Conservation (phyloP, 2,329 filamentous ascomycete genomes). For the Exophiala mesophila region DNA sequence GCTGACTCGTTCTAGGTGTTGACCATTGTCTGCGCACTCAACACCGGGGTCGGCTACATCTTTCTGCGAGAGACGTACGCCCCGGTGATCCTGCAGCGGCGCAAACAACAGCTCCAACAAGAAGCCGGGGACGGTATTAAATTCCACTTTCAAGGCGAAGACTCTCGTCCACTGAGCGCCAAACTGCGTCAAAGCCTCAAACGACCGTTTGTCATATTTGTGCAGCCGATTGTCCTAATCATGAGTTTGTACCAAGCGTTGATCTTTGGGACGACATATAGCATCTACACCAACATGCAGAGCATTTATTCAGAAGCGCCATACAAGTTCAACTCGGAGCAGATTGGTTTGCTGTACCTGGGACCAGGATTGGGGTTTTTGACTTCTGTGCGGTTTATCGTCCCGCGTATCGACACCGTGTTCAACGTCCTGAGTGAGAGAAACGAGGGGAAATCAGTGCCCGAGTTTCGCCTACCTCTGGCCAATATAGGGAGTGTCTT, state of each 20-base stretch:
- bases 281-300: constrained; percentile 57
- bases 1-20: constrained; percentile 39
- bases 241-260: constrained; percentile 50
- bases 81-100: constrained; percentile 52
- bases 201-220: constrained; percentile 50
- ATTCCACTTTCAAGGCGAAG: constrained; percentile 20
- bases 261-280: constrained; percentile 55
- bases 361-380: constrained; percentile 56
- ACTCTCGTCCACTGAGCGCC: constrained; percentile 16
- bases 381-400: constrained; percentile 43
- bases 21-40: constrained; percentile 34
- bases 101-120: constrained; percentile 49
- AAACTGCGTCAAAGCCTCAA: constrained; percentile 38
- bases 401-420: constrained; percentile 40
- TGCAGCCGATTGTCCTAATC: constrained; percentile 56
- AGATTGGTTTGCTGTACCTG: constrained; percentile 56
- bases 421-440: constrained; percentile 31
- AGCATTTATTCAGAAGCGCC: constrained; percentile 47
- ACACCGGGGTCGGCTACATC: constrained; percentile 56
- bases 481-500: constrained; percentile 41
- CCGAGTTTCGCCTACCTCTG: constrained; percentile 53
- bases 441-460: constrained; percentile 29
- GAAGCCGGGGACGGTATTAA: constrained; percentile 24
- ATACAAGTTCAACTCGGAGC: constrained; percentile 45
- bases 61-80: constrained; percentile 58